Evolutionary conservation across 768 basidiomycete species (phyloP).

Genomic region (Hericium coralloides): DNA sequence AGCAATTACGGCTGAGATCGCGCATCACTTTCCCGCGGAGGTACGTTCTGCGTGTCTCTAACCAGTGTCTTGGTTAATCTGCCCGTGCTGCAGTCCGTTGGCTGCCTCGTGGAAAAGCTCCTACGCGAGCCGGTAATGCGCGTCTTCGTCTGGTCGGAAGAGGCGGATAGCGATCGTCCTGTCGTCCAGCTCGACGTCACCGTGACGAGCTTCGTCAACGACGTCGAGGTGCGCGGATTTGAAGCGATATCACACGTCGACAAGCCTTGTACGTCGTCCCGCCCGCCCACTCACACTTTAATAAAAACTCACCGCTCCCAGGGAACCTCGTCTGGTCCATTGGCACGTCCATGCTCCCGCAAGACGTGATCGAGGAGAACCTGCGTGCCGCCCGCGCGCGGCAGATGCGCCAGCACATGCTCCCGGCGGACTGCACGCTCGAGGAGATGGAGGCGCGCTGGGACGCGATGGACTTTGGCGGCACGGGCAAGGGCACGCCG

Average conservation of each 20-base stretch:
- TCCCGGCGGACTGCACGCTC: slow-evolving; percentile 41
- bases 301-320: slow-evolving; percentile 21
- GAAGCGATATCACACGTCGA: slow-evolving; percentile 26
- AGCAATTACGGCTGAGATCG: slow-evolving; percentile 47
- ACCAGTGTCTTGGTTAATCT: slow-evolving; percentile 1
- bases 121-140: slow-evolving; percentile 35
- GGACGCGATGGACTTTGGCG: slow-evolving; percentile 31
- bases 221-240: slow-evolving; percentile 25
- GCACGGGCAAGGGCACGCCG: slow-evolving; percentile 6
- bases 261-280: slow-evolving; percentile 22
- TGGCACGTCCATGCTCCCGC: slow-evolving; percentile 25
- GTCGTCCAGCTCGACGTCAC: slow-evolving; percentile 53
- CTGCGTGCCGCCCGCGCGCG: slow-evolving; percentile 29
- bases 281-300: neutral
- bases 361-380: slow-evolving; percentile 26
- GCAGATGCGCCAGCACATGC: slow-evolving; percentile 35
- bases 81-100: slow-evolving; percentile 35
- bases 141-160: slow-evolving; percentile 61
- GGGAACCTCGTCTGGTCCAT: slow-evolving; percentile 60
- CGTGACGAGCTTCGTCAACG: slow-evolving; percentile 36
- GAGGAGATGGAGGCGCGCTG: slow-evolving; percentile 31
- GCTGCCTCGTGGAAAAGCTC: slow-evolving; percentile 52
- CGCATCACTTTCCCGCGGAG: slow-evolving; percentile 52
- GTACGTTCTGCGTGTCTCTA: slow-evolving; percentile 30
- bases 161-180: slow-evolving; percentile 20